These are phyloP conservation scores for Pseudogymnoascus sp. DNA, from an alignment of 2,329 filamentous ascomycete species.

Conservation along the genomic window DNA sequence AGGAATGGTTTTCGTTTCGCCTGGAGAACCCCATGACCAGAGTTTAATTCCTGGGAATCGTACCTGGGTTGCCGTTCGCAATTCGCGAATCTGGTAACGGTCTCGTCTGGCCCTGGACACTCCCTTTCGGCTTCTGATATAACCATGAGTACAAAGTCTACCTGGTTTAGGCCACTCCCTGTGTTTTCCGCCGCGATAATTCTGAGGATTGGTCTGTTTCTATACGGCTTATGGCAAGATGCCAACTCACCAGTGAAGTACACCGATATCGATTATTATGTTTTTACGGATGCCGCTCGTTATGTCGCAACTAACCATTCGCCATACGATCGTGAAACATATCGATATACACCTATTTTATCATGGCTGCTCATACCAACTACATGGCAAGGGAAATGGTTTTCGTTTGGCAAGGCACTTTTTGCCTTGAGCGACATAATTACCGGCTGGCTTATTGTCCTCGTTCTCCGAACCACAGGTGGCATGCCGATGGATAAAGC, in stretches of 20 bases:
- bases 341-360: slow-evolving; percentile 90
- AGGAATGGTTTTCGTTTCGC: not conserved
- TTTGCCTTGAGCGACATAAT: slow-evolving; percentile 79
- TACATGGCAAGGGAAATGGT: slow-evolving; percentile 47
- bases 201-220: slow-evolving; percentile 65
- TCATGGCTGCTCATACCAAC: slow-evolving; percentile 88
- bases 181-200: slow-evolving; percentile 52
- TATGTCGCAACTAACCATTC: slow-evolving; percentile 60
- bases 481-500: slow-evolving; percentile 42
- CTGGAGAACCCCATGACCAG: not conserved
- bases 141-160: not conserved
- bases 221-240: slow-evolving; percentile 92
- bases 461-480: slow-evolving; percentile 39
- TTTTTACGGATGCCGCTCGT: slow-evolving; percentile 91
- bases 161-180: slow-evolving; percentile 30
- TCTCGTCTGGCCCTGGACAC: not conserved
- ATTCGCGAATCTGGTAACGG: not conserved
- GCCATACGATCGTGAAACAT: slow-evolving; percentile 86
- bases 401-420: slow-evolving; percentile 79
- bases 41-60: not conserved
- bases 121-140: not conserved
- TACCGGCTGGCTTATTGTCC: slow-evolving; percentile 70
- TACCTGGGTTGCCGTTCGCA: not conserved
- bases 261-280: slow-evolving; percentile 97
- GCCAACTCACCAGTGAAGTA: slow-evolving; percentile 89